Evolutionary conservation across 257 asterid genomes (phyloP).

Genomic region (Galeopsis tetrahit): DNA sequence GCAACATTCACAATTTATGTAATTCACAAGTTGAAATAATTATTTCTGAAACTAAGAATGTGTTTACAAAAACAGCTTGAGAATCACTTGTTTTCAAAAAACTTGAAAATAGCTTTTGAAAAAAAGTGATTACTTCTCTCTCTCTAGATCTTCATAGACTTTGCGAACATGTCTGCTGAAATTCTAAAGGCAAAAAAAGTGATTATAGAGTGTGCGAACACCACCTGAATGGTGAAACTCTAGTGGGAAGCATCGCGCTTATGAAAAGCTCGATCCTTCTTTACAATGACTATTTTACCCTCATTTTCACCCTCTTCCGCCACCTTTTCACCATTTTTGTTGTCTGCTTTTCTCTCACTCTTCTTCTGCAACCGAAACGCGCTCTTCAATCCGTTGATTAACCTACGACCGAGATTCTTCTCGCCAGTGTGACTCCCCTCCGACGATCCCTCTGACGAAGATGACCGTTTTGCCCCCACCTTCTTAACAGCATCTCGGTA

Average conservation of each 20-base stretch:
- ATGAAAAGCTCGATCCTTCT: conserved; percentile 44
- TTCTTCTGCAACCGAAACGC: conserved; percentile 61
- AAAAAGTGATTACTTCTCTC: too few relatives aligned
- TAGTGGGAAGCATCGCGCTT: conserved; percentile 38
- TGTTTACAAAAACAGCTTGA: too few relatives aligned
- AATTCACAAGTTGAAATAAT: too few relatives aligned
- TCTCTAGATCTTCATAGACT: too few relatives aligned
- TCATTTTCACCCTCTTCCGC: conserved; percentile 24
- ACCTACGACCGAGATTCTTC: conserved; percentile 53
- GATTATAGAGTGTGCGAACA: too few relatives aligned
- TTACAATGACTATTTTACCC: conserved; percentile 44
- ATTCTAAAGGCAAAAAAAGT: too few relatives aligned
- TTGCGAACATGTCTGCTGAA: too few relatives aligned
- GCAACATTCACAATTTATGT: neutral
- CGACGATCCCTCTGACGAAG: conserved; percentile 52
- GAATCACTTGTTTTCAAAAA: too few relatives aligned
- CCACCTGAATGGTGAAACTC: neutral
- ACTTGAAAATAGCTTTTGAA: too few relatives aligned
- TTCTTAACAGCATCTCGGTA: conserved; percentile 36
- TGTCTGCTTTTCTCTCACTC: conserved; percentile 34
- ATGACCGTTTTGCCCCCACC: conserved; percentile 32
- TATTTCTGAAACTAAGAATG: neutral
- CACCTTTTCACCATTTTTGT: conserved; percentile 11
- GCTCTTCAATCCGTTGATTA: conserved; percentile 63
- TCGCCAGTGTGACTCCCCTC: conserved; percentile 41